Percentiles rank a stretch among this genome's conserved stretches.
phyloP scores from a whole-genome alignment of 1,139 yeast species.

The Saccharomyces hybrid region DNA sequence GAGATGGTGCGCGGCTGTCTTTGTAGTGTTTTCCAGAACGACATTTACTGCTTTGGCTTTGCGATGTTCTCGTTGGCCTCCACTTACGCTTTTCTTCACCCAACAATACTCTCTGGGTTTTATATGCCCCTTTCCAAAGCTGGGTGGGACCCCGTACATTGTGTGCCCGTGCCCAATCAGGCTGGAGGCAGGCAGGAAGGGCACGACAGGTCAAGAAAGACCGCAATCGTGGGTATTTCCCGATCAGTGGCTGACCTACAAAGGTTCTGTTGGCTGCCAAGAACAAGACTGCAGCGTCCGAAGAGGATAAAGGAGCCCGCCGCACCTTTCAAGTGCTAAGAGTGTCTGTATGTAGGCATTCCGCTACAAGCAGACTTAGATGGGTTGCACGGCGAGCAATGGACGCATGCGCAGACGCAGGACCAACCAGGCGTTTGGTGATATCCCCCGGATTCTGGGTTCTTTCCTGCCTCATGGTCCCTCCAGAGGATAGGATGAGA shows the following conservation, averaged over 20 bases:
- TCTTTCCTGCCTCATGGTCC: background rate
- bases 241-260: background rate
- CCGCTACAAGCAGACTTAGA: too few relatives aligned
- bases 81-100: background rate
- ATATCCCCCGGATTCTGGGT: background rate
- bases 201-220: background rate
- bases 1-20: slow-evolving; percentile 23
- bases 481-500: background rate
- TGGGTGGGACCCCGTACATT: background rate
- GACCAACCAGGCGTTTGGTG: too few relatives aligned
- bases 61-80: background rate
- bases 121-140: background rate
- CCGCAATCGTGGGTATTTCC: background rate
- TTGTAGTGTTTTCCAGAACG: slow-evolving; percentile 25
- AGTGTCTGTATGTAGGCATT: too few relatives aligned
- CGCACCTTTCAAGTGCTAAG: too few relatives aligned
- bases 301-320: too few relatives aligned
- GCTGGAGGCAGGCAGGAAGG: background rate
- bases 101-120: background rate
- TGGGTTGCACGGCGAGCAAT: too few relatives aligned
- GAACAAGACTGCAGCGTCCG: too few relatives aligned
- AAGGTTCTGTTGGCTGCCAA: background rate
- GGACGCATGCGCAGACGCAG: background rate
- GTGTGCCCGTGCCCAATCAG: background rate
- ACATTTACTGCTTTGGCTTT: slow-evolving; percentile 14